A percentile compares a stretch with the other conserved stretches of the same genome.
Conservation (phyloP, 2,329 filamentous ascomycete genomes). For the Thelonectria discophora region DNA sequence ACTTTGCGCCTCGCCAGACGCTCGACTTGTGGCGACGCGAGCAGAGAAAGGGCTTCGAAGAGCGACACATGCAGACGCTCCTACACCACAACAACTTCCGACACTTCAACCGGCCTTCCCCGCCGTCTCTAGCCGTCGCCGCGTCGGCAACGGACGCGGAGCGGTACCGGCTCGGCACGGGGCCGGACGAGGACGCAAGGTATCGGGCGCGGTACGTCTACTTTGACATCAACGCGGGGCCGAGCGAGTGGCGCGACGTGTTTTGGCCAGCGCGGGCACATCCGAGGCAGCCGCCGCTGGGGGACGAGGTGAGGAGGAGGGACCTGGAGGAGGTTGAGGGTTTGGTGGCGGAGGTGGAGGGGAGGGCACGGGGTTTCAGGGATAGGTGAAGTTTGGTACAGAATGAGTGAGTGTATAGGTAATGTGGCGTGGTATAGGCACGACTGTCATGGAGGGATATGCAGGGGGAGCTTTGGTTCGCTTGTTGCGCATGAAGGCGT, state of each 20-base stretch:
- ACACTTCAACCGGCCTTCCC: constrained; percentile 11
- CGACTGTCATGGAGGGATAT: not conserved
- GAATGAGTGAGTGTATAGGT: not conserved
- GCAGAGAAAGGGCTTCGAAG: not conserved
- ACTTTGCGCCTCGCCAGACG: constrained; percentile 1
- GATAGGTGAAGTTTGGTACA: not conserved
- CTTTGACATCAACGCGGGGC: constrained; percentile 13
- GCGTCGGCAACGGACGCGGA: not conserved
- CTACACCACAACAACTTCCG: constrained; percentile 19
- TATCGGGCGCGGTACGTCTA: constrained; percentile 13
- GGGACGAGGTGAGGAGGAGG: not conserved
- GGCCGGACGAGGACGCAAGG: constrained; percentile 5
- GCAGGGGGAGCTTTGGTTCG: not conserved
- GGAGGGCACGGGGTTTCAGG: constrained; percentile 10
- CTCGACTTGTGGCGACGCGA: constrained; percentile 3
- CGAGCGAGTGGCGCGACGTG: constrained; percentile 14
- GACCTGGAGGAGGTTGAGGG: not conserved
- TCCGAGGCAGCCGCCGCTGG: constrained; percentile 5
- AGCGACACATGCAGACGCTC: not conserved
- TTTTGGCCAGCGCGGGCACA: constrained; percentile 6
- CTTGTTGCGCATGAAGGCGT: not conserved
- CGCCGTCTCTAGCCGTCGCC: not conserved
- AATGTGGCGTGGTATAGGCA: not conserved
- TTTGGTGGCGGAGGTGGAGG: not conserved
- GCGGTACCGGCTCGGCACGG: constrained; percentile 3